These are phyloP conservation scores for Letharia lupina DNA, from an alignment of 495 filamentous ascomycete species.

Conservation along the genomic window DNA sequence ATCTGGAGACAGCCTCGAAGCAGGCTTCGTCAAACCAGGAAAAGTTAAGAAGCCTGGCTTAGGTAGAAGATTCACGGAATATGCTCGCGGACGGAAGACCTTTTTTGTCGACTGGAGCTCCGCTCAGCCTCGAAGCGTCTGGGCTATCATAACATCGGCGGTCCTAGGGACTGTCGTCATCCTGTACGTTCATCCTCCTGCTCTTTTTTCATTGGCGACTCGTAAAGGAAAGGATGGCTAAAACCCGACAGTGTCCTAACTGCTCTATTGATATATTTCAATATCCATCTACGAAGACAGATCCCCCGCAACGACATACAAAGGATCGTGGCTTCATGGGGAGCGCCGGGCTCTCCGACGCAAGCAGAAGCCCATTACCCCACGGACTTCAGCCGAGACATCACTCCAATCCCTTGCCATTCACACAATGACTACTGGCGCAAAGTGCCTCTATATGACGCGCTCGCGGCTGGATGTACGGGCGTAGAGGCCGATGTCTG, in stretches of 20 bases:
- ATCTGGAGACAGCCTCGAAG: background rate
- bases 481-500: slow-evolving; percentile 73
- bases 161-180: background rate
- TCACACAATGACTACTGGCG: slow-evolving; percentile 65
- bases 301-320: slow-evolving; percentile 16
- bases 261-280: slow-evolving; percentile 8
- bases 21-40: background rate
- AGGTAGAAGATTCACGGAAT: background rate
- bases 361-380: slow-evolving; percentile 7
- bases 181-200: background rate
- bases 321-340: slow-evolving; percentile 16
- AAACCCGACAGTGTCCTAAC: background rate
- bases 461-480: slow-evolving; percentile 45
- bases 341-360: background rate
- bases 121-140: background rate
- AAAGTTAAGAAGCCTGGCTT: background rate
- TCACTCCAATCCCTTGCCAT: slow-evolving; percentile 51
- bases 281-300: slow-evolving; percentile 1
- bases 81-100: background rate
- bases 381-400: slow-evolving; percentile 48
- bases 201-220: background rate
- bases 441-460: slow-evolving; percentile 47
- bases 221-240: background rate
- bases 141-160: background rate
- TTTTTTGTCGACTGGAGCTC: background rate